A percentile compares a stretch with the other conserved stretches of the same genome.
These are phyloP conservation scores for Septoria linicola DNA, from an alignment of 2,329 filamentous ascomycete species.

Conservation along the genomic window DNA sequence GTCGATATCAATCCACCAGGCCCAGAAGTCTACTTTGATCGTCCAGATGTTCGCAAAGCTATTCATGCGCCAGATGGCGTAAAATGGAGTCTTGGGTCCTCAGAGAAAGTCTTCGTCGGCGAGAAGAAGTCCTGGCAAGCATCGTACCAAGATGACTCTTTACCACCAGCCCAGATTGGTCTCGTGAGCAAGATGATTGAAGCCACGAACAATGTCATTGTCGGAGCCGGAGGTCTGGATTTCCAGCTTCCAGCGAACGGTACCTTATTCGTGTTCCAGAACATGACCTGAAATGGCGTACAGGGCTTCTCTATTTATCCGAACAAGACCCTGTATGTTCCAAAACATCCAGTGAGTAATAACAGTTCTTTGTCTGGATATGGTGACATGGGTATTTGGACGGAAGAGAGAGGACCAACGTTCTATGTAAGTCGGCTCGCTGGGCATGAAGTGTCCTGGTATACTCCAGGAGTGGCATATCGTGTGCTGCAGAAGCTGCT, in stretches of 20 bases:
- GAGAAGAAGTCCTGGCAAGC: too few species aligned
- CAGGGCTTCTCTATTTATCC: slow-evolving; percentile 50
- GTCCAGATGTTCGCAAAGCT: slow-evolving; percentile 51
- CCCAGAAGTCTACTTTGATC: slow-evolving; percentile 51
- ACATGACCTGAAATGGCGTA: slow-evolving; percentile 55
- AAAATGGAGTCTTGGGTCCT: slow-evolving; percentile 36
- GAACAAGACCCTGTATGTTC: slow-evolving; percentile 42
- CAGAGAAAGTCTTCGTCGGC: slow-evolving; percentile 20
- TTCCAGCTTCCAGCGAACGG: slow-evolving; percentile 53
- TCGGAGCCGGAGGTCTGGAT: slow-evolving; percentile 45
- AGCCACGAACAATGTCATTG: slow-evolving; percentile 36
- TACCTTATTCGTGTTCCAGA: slow-evolving; percentile 54
- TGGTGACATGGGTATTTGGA: slow-evolving; percentile 45
- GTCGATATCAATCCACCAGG: too few species aligned
- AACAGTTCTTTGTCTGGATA: slow-evolving; percentile 36
- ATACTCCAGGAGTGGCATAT: slow-evolving; percentile 46
- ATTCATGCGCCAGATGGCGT: slow-evolving; percentile 43
- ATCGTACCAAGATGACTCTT: too few species aligned
- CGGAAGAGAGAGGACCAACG: slow-evolving; percentile 45
- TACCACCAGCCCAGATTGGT: slow-evolving; percentile 25
- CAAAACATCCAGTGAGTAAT: slow-evolving; percentile 47
- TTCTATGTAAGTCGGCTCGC: slow-evolving; percentile 32
- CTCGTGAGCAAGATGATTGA: slow-evolving; percentile 33
- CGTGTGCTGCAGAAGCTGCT: slow-evolving; percentile 46
- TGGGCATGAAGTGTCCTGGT: slow-evolving; percentile 39